A percentile compares a stretch with the other conserved stretches of the same genome.
Conservation (phyloP, 148 eudicot species). For the Nepenthes gracilis region DNA sequence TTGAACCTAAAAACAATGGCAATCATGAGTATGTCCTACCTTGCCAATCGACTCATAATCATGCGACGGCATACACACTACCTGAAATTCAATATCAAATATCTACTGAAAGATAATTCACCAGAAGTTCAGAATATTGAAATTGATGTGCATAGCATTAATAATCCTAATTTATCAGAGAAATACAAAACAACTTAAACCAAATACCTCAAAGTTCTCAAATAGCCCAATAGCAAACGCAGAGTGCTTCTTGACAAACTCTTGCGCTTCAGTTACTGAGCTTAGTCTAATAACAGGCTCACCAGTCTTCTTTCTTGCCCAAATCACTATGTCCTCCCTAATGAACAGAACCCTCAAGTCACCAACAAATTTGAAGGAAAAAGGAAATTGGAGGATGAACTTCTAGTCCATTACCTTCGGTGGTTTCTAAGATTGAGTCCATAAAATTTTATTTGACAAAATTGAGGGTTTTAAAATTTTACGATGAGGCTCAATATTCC, state of each 20-base stretch:
- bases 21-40: too few species aligned
- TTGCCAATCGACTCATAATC: too few species aligned
- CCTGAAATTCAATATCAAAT: too few species aligned
- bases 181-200: not conserved
- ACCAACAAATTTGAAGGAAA: slow-evolving; percentile 1
- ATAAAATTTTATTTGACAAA: too few species aligned
- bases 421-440: too few species aligned
- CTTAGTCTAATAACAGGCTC: slow-evolving; percentile 52
- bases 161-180: not conserved
- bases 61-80: too few species aligned
- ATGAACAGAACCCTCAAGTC: slow-evolving; percentile 2
- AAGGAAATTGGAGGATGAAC: too few species aligned
- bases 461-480: too few species aligned
- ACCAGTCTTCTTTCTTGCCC: slow-evolving; percentile 86
- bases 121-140: not conserved
- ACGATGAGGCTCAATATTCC: too few species aligned
- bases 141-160: not conserved
- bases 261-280: slow-evolving; percentile 50
- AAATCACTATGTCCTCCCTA: slow-evolving; percentile 85
- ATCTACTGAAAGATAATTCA: not conserved
- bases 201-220: slow-evolving; percentile 70
- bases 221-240: slow-evolving; percentile 54
- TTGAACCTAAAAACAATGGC: too few species aligned
- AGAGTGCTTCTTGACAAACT: slow-evolving; percentile 52
- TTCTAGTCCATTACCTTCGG: too few species aligned